These are phyloP conservation scores for Eucalyptus sideroxylon DNA, from an alignment of 345 rosid genomes.

Conservation along the genomic window DNA sequence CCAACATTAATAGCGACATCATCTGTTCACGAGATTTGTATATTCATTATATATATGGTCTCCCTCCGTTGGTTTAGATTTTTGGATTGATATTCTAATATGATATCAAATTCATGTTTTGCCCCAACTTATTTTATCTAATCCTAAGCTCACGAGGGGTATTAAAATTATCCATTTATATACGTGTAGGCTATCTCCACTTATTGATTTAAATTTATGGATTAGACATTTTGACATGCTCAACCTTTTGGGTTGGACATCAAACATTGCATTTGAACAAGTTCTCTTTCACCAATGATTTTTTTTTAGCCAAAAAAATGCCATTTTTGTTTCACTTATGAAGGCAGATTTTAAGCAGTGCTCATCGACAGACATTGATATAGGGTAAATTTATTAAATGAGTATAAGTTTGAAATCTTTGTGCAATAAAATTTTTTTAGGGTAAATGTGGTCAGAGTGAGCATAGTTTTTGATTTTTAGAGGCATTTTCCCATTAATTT, in stretches of 20 bases:
- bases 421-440: too few relatives aligned
- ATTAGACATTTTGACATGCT: not conserved
- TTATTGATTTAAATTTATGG: not conserved
- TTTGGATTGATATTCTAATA: not conserved
- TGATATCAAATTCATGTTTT: fast-evolving
- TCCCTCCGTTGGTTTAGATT: not conserved
- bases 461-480: too few relatives aligned
- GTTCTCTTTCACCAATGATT: fast-evolving
- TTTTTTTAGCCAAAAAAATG: too few relatives aligned
- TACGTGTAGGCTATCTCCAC: not conserved
- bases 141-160: not conserved
- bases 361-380: fast-evolving
- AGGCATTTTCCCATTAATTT: not conserved
- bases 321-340: too few relatives aligned
- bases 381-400: too few relatives aligned
- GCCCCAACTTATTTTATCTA: not conserved
- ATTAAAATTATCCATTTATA: not conserved
- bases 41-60: not conserved
- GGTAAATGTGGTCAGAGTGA: too few relatives aligned
- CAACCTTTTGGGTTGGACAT: not conserved
- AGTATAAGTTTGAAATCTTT: too few relatives aligned
- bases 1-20: not conserved
- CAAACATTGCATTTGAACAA: fast-evolving
- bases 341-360: too few relatives aligned
- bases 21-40: fast-evolving